Percentiles rank a stretch among this genome's conserved stretches.
Conservation (phyloP, 352 stramenopile species). For the Pythium insidiosum region DNA sequence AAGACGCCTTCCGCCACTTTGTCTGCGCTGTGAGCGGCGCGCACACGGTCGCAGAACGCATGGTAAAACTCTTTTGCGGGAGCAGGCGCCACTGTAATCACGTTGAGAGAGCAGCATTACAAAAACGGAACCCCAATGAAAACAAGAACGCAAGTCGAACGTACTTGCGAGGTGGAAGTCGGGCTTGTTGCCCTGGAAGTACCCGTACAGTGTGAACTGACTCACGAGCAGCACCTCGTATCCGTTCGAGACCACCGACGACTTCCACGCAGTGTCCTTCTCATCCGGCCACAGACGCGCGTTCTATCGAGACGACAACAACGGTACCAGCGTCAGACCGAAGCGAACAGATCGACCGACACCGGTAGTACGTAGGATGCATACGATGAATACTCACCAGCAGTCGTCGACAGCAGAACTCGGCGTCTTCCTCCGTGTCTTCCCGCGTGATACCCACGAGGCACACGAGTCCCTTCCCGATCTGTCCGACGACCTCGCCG, state of each 20-base stretch:
- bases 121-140: background rate
- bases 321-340: background rate
- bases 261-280: conserved; percentile 47
- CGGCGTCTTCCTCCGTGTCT: conserved; percentile 75
- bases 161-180: conserved; percentile 83
- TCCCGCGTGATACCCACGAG: conserved; percentile 69
- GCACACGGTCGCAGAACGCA: conserved; percentile 59
- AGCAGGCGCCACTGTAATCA: conserved; percentile 40
- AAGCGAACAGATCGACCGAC: background rate
- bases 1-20: conserved; percentile 79
- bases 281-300: conserved; percentile 70
- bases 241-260: conserved; percentile 48
- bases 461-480: conserved; percentile 70
- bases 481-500: conserved; percentile 61
- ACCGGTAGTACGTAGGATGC: background rate
- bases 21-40: conserved; percentile 37
- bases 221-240: conserved; percentile 82
- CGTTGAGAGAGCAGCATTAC: background rate
- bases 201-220: conserved; percentile 82
- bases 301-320: no score
- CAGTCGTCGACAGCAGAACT: conserved; percentile 73
- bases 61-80: conserved; percentile 73
- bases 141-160: background rate
- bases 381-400: conserved; percentile 29
- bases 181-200: conserved; percentile 78